Conservation (phyloP, 83 land plant species). For the Picea engelmannii region DNA sequence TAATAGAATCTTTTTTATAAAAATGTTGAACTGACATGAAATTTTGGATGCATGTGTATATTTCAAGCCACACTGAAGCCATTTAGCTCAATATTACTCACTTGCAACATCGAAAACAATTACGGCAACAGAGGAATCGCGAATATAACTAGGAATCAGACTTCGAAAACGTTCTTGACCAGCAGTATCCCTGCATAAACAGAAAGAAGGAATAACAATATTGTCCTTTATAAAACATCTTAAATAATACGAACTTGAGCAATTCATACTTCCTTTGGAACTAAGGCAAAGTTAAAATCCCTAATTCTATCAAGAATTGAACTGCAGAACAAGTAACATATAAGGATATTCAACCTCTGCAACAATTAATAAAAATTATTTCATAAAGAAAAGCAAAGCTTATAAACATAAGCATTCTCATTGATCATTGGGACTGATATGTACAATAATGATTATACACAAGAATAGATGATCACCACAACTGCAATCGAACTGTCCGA, state of each 20-base stretch:
- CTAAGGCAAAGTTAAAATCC: not conserved
- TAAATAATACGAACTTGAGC: not conserved
- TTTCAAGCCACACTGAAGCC: not conserved
- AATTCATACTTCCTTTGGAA: not conserved
- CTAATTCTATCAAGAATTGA: not conserved
- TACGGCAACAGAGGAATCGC: constrained; percentile 87
- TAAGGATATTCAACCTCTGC: not conserved
- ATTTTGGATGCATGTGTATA: not conserved
- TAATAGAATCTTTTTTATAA: not conserved
- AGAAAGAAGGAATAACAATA: not conserved
- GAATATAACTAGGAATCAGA: constrained; percentile 87
- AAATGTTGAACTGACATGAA: not conserved
- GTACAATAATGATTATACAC: not conserved
- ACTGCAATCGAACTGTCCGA: constrained; percentile 72
- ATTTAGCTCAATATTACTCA: constrained; percentile 26
- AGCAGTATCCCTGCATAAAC: constrained; percentile 74
- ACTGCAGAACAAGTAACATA: not conserved
- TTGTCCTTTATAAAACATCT: not conserved
- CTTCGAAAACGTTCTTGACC: constrained; percentile 89
- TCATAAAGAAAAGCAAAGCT: not conserved
- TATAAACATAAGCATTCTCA: not conserved
- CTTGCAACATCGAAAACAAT: constrained; percentile 86
- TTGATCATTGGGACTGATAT: not conserved
- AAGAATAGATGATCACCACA: constrained; percentile 37
- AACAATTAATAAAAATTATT: not conserved